These are phyloP conservation scores for Metarhizium rileyi DNA, from an alignment of 2,329 filamentous ascomycete genomes.

Conservation along the genomic window DNA sequence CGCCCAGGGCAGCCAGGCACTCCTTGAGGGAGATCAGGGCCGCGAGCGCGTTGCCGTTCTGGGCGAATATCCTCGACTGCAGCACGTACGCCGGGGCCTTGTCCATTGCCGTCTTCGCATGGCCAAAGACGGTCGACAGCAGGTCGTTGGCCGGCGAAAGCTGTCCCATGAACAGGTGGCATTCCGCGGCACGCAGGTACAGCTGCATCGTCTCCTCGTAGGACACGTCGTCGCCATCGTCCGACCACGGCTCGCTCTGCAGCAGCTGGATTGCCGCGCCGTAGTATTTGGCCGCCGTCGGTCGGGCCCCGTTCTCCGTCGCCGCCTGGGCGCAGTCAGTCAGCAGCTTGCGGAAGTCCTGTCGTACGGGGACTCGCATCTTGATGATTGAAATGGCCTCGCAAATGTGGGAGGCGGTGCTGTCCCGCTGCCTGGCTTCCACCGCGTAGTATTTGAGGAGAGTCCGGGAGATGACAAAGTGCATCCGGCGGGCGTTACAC, in stretches of 20 bases:
- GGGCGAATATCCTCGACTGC: constrained; percentile 67
- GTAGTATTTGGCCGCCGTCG: constrained; percentile 77
- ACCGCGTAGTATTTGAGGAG: constrained; percentile 61
- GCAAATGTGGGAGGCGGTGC: constrained; percentile 72
- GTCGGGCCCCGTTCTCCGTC: constrained; percentile 71
- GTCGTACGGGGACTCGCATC: constrained; percentile 46
- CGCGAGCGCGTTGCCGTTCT: constrained; percentile 59
- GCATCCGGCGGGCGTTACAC: constrained; percentile 67
- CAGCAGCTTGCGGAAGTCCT: constrained; percentile 64
- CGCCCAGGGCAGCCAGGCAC: constrained; percentile 60
- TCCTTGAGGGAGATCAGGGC: constrained; percentile 63
- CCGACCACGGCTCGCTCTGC: constrained; percentile 69
- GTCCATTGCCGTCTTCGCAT: constrained; percentile 64
- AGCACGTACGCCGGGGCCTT: constrained; percentile 79
- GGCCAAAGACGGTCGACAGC: constrained; percentile 59
- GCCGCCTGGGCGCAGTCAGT: constrained; percentile 71
- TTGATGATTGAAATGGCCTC: constrained; percentile 68
- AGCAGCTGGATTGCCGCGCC: constrained; percentile 67
- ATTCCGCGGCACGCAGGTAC: constrained; percentile 71
- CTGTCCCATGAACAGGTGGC: constrained; percentile 69
- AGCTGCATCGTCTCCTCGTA: constrained; percentile 81
- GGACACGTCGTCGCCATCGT: constrained; percentile 58
- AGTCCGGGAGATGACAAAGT: constrained; percentile 77
- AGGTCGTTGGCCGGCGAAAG: constrained; percentile 56
- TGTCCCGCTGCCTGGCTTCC: constrained; percentile 57